These are phyloP conservation scores for Spathaspora jeffriesii DNA, from an alignment of 1,139 yeast genomes.

Conservation along the genomic window DNA sequence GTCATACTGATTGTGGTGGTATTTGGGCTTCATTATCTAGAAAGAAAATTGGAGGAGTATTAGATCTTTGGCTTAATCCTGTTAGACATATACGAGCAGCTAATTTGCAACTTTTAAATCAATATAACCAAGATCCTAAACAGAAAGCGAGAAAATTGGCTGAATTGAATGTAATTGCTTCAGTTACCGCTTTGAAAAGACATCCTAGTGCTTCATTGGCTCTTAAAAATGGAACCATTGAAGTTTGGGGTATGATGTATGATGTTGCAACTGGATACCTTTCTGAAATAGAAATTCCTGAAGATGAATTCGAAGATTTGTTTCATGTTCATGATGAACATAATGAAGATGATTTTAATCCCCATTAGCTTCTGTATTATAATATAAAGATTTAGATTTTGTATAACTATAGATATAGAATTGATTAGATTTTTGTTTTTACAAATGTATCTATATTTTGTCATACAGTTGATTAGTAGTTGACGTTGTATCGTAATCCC, in stretches of 20 bases:
- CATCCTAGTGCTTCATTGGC: constrained; percentile 80
- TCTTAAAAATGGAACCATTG: constrained; percentile 66
- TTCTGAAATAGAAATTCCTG: constrained; percentile 52
- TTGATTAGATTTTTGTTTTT: not conserved
- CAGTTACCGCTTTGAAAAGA: constrained; percentile 58
- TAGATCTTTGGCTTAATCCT: constrained; percentile 79
- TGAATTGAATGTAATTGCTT: constrained; percentile 74
- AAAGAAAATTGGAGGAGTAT: constrained; percentile 69
- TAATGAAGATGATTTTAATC: constrained; percentile 23
- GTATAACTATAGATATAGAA: too few species aligned
- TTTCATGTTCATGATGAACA: constrained; percentile 48
- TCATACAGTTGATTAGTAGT: not conserved
- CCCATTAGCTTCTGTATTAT: not conserved
- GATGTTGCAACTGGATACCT: constrained; percentile 81
- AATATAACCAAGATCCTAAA: constrained; percentile 45
- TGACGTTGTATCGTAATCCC: constrained; percentile 41
- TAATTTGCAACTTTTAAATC: constrained; percentile 49
- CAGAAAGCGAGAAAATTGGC: constrained; percentile 66
- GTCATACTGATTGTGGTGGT: constrained; percentile 99
- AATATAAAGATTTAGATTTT: not conserved
- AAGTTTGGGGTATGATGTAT: constrained; percentile 87
- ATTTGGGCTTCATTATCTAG: constrained; percentile 82
- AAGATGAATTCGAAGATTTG: constrained; percentile 51
- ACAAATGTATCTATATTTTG: not conserved
- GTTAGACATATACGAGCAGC: constrained; percentile 70